Percentiles rank a stretch among this genome's conserved stretches.
These are phyloP conservation scores for Cercospora zeae-maydis DNA, from an alignment of 2,329 filamentous ascomycete species.

Conservation along the genomic window DNA sequence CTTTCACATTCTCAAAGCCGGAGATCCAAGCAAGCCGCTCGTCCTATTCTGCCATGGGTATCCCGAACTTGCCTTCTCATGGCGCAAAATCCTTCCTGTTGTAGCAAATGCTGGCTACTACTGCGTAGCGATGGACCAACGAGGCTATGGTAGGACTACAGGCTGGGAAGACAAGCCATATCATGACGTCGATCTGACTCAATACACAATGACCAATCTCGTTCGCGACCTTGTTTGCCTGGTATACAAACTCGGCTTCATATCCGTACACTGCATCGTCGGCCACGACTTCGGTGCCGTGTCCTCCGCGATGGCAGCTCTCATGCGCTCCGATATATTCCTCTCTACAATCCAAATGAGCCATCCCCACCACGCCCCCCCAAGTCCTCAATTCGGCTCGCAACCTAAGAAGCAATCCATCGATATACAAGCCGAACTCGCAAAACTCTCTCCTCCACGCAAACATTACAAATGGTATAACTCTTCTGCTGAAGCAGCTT, in stretches of 20 bases:
- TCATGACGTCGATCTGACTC: conserved; percentile 52
- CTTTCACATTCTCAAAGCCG: conserved; percentile 59
- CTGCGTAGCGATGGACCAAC: conserved; percentile 64
- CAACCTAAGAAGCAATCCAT: conserved; percentile 32
- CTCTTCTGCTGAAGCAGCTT: conserved; percentile 47
- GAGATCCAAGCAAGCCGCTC: conserved; percentile 50
- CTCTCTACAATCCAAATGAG: conserved; percentile 60
- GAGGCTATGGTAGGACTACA: conserved; percentile 64
- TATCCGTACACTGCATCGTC: conserved; percentile 55
- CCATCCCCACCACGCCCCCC: conserved; percentile 59
- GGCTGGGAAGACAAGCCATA: conserved; percentile 55
- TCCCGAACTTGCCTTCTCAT: conserved; percentile 66
- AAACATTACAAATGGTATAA: conserved; percentile 72
- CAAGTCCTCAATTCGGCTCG: conserved; percentile 49
- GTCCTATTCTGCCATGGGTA: conserved; percentile 64
- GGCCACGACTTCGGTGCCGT: conserved; percentile 67
- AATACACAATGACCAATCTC: conserved; percentile 57
- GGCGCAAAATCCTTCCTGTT: conserved; percentile 59
- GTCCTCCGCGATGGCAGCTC: conserved; percentile 55
- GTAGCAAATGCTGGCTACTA: conserved; percentile 61
- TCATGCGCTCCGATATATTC: conserved; percentile 64
- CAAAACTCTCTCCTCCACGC: conserved; percentile 52
- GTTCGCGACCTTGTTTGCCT: conserved; percentile 61
- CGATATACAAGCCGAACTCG: conserved; percentile 57
- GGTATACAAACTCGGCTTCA: conserved; percentile 59